These are phyloP conservation scores for Penicillium alfredii DNA, from an alignment of 495 filamentous ascomycete genomes.

Conservation along the genomic window DNA sequence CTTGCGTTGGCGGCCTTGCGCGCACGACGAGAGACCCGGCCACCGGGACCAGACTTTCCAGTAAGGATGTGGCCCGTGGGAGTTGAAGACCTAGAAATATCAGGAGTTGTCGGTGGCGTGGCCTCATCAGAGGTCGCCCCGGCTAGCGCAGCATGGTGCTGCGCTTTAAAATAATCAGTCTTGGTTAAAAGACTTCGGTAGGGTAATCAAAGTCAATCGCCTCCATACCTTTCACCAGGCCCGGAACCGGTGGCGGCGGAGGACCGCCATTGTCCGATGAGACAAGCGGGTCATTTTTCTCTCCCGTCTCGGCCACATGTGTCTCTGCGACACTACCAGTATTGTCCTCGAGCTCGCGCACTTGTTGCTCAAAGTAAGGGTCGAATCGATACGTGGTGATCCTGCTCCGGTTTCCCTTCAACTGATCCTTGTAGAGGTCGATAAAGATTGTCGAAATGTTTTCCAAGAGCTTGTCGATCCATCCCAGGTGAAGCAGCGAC, in stretches of 20 bases:
- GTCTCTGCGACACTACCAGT: conserved; percentile 32
- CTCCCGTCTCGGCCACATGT: conserved; percentile 21
- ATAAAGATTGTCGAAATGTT: conserved; percentile 88
- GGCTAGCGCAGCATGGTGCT: conserved; percentile 43
- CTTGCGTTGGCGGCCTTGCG: conserved; percentile 65
- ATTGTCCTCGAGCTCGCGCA: conserved; percentile 71
- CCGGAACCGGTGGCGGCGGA: conserved; percentile 52
- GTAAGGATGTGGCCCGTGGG: conserved; percentile 65
- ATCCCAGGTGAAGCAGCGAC: conserved; percentile 86
- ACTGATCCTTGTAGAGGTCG: conserved; percentile 78
- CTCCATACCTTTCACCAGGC: conserved; percentile 44
- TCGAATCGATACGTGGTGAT: conserved; percentile 75
- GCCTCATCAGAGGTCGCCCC: conserved; percentile 44
- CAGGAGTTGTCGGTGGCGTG: conserved; percentile 64
- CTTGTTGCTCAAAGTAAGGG: conserved; percentile 88
- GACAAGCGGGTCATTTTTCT: conserved; percentile 41
- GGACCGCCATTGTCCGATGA: conserved; percentile 46
- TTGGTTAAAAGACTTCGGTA: too few relatives aligned
- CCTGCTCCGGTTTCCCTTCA: conserved; percentile 73
- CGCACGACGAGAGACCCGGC: conserved; percentile 72
- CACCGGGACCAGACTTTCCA: conserved; percentile 63
- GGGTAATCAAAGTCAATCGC: conserved; percentile 13
- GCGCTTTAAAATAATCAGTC: conserved; percentile 33
- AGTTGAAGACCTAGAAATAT: conserved; percentile 71
- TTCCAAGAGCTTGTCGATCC: conserved; percentile 94